Conservation (phyloP, 106 monocot species). For the Phalaenopsis equestris region DNA sequence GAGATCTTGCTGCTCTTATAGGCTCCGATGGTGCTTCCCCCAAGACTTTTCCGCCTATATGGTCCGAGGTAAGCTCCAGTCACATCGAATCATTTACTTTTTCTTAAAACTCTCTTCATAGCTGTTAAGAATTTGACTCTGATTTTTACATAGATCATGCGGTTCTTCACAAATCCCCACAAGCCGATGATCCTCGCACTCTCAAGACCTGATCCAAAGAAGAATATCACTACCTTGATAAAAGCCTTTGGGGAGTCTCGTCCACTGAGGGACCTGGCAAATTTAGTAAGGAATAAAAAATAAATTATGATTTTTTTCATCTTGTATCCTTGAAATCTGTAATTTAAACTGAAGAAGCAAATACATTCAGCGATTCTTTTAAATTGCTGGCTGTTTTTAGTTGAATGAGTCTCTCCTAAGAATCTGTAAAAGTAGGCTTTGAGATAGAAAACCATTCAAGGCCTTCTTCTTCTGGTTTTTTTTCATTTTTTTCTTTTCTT, state of each 20-base stretch:
- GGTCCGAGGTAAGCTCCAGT: slow-evolving; percentile 49
- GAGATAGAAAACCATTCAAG: neutral
- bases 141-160: slow-evolving; percentile 38
- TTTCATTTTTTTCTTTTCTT: neutral
- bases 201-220: slow-evolving; percentile 89
- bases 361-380: neutral
- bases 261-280: slow-evolving; percentile 78
- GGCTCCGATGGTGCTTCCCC: slow-evolving; percentile 53
- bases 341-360: neutral
- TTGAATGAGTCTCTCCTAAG: neutral
- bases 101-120: neutral
- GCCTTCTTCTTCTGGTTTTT: neutral
- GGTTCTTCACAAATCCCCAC: slow-evolving; percentile 94
- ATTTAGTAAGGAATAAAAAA: slow-evolving; percentile 55
- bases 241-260: slow-evolving; percentile 96
- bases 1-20: slow-evolving; percentile 33
- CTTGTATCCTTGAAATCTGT: neutral
- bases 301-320: neutral
- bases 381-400: neutral
- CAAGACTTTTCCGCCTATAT: slow-evolving; percentile 58
- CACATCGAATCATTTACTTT: neutral
- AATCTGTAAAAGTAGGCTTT: neutral
- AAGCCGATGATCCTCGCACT: slow-evolving; percentile 95
- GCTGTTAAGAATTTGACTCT: neutral
- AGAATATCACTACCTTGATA: slow-evolving; percentile 93